These are phyloP conservation scores for Pseudogymnoascus sp. DNA, from an alignment of 2,329 filamentous ascomycete genomes.

Conservation along the genomic window DNA sequence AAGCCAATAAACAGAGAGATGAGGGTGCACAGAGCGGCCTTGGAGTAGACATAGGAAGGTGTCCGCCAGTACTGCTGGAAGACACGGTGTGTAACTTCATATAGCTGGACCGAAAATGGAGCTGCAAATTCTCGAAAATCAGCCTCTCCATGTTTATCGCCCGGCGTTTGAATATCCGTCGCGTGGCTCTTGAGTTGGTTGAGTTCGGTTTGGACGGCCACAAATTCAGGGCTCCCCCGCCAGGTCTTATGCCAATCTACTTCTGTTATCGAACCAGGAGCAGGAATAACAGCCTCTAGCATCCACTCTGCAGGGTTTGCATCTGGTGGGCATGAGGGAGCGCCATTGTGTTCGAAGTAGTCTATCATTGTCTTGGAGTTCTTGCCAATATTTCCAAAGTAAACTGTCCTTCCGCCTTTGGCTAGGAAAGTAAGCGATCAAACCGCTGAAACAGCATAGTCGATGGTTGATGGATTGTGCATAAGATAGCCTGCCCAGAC, in stretches of 20 bases:
- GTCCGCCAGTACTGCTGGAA: slow-evolving; percentile 56
- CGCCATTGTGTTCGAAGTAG: slow-evolving; percentile 57
- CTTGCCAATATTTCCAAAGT: slow-evolving; percentile 58
- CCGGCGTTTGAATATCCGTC: slow-evolving; percentile 40
- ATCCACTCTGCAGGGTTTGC: slow-evolving; percentile 43
- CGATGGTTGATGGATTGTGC: slow-evolving; percentile 48
- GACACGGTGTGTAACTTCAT: slow-evolving; percentile 55
- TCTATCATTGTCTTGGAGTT: slow-evolving; percentile 38
- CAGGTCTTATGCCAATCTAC: slow-evolving; percentile 64
- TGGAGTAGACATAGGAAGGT: slow-evolving; percentile 42
- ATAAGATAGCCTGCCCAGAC: slow-evolving; percentile 44
- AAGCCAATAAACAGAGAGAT: slow-evolving; percentile 53
- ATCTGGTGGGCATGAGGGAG: slow-evolving; percentile 39
- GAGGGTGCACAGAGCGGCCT: slow-evolving; percentile 43
- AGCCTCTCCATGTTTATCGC: slow-evolving; percentile 42
- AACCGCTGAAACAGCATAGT: slow-evolving; percentile 47
- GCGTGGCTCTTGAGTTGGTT: slow-evolving; percentile 46
- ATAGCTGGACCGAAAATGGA: slow-evolving; percentile 54
- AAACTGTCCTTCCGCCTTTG: slow-evolving; percentile 57
- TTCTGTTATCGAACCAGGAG: slow-evolving; percentile 37
- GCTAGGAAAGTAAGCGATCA: slow-evolving; percentile 58
- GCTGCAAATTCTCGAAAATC: slow-evolving; percentile 57
- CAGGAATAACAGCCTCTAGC: slow-evolving; percentile 32
- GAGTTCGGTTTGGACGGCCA: slow-evolving; percentile 51
- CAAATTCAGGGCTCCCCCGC: slow-evolving; percentile 54